Conservation (phyloP, 805 yeast species). For the Wickerhamomyces canadensis region DNA sequence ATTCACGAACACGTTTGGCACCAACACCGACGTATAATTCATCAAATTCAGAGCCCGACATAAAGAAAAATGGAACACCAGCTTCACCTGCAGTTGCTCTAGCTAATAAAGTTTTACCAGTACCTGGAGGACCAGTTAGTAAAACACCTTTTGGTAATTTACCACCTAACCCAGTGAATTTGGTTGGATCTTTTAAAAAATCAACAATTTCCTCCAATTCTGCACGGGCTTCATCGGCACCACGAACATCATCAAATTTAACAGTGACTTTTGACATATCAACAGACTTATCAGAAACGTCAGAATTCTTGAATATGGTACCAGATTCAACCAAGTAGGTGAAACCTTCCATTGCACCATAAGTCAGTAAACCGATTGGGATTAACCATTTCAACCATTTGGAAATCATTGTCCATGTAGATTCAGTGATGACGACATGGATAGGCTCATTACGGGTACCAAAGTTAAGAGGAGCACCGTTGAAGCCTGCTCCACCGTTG, state of each 20-base stretch:
- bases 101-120: constrained; percentile 95
- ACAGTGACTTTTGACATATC: constrained; percentile 81
- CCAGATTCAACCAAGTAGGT: constrained; percentile 78
- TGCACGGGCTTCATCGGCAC: constrained; percentile 97
- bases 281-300: constrained; percentile 69
- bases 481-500: constrained; percentile 5
- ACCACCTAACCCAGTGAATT: constrained; percentile 95
- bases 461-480: constrained; percentile 29
- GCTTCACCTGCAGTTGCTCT: constrained; percentile 99
- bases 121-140: constrained; percentile 98
- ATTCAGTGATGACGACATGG: constrained; percentile 89
- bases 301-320: constrained; percentile 69
- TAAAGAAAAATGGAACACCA: constrained; percentile 95
- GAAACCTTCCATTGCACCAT: constrained; percentile 75
- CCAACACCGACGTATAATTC: constrained; percentile 99
- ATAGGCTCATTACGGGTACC: constrained; percentile 81
- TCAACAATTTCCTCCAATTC: constrained; percentile 98
- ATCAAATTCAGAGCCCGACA: constrained; percentile 98
- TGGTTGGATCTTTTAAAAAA: constrained; percentile 91
- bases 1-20: constrained; percentile 94
- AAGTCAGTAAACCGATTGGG: constrained; percentile 73
- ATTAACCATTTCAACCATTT: constrained; percentile 88
- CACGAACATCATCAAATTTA: constrained; percentile 88
- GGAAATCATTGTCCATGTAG: constrained; percentile 69
- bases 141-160: constrained; percentile 96